Percentiles rank a stretch among this genome's conserved stretches.
These are phyloP conservation scores for Colletotrichum sp. DNA, from an alignment of 2,329 filamentous ascomycete genomes.

Conservation along the genomic window DNA sequence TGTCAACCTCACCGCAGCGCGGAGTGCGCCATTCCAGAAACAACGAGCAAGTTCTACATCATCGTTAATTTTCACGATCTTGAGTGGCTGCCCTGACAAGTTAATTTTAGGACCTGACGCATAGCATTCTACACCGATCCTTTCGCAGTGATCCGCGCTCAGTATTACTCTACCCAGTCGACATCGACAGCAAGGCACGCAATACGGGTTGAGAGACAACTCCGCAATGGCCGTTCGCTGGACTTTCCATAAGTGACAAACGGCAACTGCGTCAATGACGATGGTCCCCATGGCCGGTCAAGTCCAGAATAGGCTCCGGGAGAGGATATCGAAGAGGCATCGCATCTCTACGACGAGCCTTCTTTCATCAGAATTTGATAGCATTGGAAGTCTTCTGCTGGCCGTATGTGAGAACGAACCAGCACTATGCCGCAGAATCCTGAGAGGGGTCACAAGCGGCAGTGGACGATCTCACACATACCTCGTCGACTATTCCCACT, in stretches of 20 bases:
- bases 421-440: neutral
- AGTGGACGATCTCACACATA: neutral
- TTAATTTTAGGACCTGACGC: neutral
- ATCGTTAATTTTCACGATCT: neutral
- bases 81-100: neutral
- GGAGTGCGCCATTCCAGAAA: neutral
- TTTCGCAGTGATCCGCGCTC: neutral
- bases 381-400: neutral
- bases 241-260: neutral
- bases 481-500: neutral
- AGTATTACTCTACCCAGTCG: neutral
- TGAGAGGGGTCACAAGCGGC: neutral
- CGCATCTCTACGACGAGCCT: neutral
- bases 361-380: neutral
- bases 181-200: neutral
- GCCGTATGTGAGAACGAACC: neutral
- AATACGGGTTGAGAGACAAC: neutral
- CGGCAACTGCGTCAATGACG: neutral
- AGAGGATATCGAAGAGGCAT: neutral
- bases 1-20: neutral
- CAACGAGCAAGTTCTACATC: neutral
- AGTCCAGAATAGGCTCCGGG: neutral
- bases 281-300: neutral
- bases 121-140: neutral
- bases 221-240: neutral